Evolutionary conservation across 176 grass and related monocot species (phyloP).

Genomic region (Oryza meridionalis): DNA sequence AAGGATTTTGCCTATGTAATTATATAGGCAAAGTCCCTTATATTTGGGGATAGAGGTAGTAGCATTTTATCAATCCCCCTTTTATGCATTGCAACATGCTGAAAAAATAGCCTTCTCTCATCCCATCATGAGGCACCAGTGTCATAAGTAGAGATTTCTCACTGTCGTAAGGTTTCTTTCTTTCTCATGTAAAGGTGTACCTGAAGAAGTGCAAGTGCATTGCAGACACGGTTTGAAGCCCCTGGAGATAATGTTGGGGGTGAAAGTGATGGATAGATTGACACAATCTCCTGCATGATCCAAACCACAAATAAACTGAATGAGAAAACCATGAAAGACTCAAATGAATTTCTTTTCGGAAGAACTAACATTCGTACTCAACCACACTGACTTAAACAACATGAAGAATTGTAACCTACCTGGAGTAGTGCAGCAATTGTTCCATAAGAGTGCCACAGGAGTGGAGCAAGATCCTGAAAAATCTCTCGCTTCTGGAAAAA

Average conservation of each 20-base stretch:
- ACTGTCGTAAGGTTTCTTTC: background rate
- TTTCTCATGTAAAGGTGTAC: slow-evolving; percentile 47
- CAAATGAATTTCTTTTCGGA: background rate
- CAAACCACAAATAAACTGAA: slow-evolving; percentile 25
- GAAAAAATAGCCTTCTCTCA: slow-evolving; percentile 16
- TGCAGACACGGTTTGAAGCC: slow-evolving; percentile 91
- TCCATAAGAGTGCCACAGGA: slow-evolving; percentile 94
- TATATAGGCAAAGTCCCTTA: too few species aligned
- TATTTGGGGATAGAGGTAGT: too few species aligned
- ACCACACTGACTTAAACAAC: slow-evolving; percentile 2
- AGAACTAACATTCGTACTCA: background rate
- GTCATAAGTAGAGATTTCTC: background rate
- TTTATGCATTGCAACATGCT: background rate
- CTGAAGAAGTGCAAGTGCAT: slow-evolving; percentile 96
- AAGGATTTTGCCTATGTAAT: too few species aligned
- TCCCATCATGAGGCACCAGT: background rate
- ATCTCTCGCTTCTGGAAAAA: slow-evolving; percentile 51
- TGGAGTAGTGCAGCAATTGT: slow-evolving; percentile 84
- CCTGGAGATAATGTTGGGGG: slow-evolving; percentile 64
- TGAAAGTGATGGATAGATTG: slow-evolving; percentile 75
- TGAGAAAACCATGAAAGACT: slow-evolving; percentile 16
- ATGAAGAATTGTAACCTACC: slow-evolving; percentile 46
- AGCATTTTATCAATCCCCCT: background rate
- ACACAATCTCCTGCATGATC: slow-evolving; percentile 79
- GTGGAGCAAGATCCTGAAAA: slow-evolving; percentile 81